A percentile compares a stretch with the other conserved stretches of the same genome.
Conservation (phyloP, 176 grass and related monocot species). For the Avena sativa region DNA sequence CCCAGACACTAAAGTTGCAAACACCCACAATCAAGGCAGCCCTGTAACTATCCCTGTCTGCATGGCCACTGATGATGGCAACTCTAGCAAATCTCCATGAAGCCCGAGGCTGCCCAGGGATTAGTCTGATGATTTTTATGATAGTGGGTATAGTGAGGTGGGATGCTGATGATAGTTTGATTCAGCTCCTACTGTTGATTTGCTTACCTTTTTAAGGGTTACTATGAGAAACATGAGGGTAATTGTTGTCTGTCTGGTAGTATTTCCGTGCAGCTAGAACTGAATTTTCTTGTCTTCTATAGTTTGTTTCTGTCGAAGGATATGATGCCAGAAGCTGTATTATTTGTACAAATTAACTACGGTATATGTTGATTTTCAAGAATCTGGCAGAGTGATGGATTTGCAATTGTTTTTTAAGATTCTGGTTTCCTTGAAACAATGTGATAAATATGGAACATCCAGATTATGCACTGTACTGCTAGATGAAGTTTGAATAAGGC, state of each 20-base stretch:
- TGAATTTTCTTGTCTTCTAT: not conserved
- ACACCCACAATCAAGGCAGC: slow-evolving; percentile 46
- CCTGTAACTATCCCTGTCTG: slow-evolving; percentile 48
- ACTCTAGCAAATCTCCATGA: slow-evolving; percentile 43
- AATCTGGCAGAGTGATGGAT: not conserved
- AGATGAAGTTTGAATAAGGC: not conserved
- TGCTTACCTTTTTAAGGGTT: too few relatives aligned
- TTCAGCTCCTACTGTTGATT: not conserved
- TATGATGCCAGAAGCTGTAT: not conserved
- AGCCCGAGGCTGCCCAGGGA: slow-evolving; percentile 56
- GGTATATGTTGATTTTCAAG: not conserved
- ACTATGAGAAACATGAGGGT: too few relatives aligned
- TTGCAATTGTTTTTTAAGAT: not conserved
- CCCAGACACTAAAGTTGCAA: slow-evolving; percentile 27
- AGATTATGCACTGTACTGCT: not conserved
- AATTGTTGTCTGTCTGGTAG: not conserved
- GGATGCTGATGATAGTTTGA: slow-evolving; percentile 8
- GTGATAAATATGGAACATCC: not conserved
- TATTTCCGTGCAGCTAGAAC: slow-evolving; percentile 17
- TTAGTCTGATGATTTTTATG: slow-evolving; percentile 49
- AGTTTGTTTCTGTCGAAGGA: not conserved
- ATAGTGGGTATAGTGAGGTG: slow-evolving; percentile 30
- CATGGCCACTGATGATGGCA: slow-evolving; percentile 25
- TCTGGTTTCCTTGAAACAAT: not conserved
- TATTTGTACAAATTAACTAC: slow-evolving; percentile 1